phyloP scores from a whole-genome alignment of 345 rosid species.

The Trapa bicornis region DNA sequence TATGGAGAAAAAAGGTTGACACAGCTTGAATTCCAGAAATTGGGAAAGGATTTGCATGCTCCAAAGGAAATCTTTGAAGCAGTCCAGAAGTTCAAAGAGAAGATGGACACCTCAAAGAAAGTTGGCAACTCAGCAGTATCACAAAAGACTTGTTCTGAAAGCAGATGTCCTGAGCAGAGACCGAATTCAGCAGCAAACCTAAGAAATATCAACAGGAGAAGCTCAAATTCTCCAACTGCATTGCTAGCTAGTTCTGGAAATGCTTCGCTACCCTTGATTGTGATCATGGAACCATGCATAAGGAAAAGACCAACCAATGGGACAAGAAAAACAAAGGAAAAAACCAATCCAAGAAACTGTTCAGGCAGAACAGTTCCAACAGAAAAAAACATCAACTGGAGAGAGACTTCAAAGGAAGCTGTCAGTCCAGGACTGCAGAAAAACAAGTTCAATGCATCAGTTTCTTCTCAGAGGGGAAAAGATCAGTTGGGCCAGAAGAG shows the following conservation, averaged over 20 bases:
- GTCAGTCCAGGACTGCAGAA: slow-evolving; percentile 38
- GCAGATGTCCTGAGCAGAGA: slow-evolving; percentile 20
- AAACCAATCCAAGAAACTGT: slow-evolving; percentile 22
- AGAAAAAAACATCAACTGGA: slow-evolving; percentile 11
- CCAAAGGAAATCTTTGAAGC: slow-evolving; percentile 77
- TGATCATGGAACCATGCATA: slow-evolving; percentile 32
- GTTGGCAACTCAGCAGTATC: slow-evolving; percentile 18
- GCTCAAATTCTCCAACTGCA: slow-evolving; percentile 21
- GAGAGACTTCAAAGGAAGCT: slow-evolving; percentile 19
- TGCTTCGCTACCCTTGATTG: slow-evolving; percentile 37
- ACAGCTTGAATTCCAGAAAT: slow-evolving; percentile 54
- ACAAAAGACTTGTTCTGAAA: slow-evolving; percentile 8
- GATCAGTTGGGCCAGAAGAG: slow-evolving; percentile 32
- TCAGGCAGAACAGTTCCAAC: slow-evolving; percentile 14
- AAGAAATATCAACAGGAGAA: slow-evolving; percentile 12
- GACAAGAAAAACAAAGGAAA: slow-evolving; percentile 28
- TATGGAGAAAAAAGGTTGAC: slow-evolving; percentile 69
- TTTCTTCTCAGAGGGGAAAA: slow-evolving; percentile 28
- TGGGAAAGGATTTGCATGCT: slow-evolving; percentile 81
- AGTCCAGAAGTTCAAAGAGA: slow-evolving; percentile 52
- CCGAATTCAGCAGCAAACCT: slow-evolving; percentile 12
- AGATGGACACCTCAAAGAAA: slow-evolving; percentile 28
- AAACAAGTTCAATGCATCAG: slow-evolving; percentile 38
- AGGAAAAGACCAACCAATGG: slow-evolving; percentile 26
- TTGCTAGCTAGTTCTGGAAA: slow-evolving; percentile 30